A percentile compares a stretch with the other conserved stretches of the same genome.
These are phyloP conservation scores for Hypoxylon lienhwacheense DNA, from an alignment of 495 filamentous ascomycete genomes.

Conservation along the genomic window DNA sequence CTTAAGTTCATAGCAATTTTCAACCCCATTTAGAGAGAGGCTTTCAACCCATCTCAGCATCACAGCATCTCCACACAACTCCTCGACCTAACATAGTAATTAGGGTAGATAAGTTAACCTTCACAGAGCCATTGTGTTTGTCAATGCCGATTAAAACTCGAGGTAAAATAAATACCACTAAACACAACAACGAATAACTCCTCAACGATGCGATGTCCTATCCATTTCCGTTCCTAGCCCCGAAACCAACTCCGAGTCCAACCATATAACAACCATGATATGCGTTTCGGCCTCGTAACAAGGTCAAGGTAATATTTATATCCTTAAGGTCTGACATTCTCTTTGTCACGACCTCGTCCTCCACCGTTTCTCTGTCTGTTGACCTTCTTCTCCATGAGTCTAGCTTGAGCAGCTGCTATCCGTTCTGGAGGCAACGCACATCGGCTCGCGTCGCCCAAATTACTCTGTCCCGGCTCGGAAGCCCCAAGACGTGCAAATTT, in stretches of 20 bases:
- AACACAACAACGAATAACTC: constrained; percentile 7
- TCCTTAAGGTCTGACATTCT: constrained; percentile 44
- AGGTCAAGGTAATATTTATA: constrained; percentile 1
- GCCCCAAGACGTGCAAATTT: constrained; percentile 45
- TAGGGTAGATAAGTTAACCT: no score
- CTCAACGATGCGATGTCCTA: constrained; percentile 17
- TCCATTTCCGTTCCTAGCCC: constrained; percentile 3
- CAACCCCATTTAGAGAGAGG: background rate
- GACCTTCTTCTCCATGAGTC: constrained; percentile 59
- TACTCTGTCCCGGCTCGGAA: constrained; percentile 35
- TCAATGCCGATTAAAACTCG: constrained; percentile 1
- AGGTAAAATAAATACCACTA: background rate
- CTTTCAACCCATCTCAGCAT: constrained; percentile 1
- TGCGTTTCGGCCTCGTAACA: background rate
- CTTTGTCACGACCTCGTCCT: constrained; percentile 44
- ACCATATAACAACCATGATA: background rate
- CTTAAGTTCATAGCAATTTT: constrained; percentile 2
- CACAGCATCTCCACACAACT: constrained; percentile 16
- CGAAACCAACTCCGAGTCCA: background rate
- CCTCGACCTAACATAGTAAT: no score
- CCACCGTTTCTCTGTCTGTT: constrained; percentile 37
- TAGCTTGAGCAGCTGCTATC: constrained; percentile 62
- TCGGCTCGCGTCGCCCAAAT: constrained; percentile 41
- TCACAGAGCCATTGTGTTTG: background rate
- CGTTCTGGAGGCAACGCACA: constrained; percentile 61